Evolutionary conservation across 192 early-diverging fungal genomes (phyloP).

Genomic region (Backusella liffmaniae): DNA sequence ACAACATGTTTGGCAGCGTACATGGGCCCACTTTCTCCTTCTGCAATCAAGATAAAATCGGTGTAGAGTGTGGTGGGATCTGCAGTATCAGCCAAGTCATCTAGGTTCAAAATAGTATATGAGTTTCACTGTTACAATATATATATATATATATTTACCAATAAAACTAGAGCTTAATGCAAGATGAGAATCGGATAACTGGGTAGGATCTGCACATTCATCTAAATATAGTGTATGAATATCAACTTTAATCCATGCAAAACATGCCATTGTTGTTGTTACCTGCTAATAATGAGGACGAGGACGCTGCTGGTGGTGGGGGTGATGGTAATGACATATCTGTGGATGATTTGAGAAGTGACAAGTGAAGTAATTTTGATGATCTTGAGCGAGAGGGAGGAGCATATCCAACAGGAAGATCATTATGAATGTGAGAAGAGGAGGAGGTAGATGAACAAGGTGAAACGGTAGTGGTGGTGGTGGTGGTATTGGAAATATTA

Average conservation of each 20-base stretch:
- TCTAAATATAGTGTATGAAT: neutral
- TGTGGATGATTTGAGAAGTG: neutral
- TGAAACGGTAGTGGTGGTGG: neutral
- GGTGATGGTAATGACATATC: conserved; percentile 7
- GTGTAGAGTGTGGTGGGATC: conserved; percentile 81
- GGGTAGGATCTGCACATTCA: neutral
- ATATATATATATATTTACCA: neutral
- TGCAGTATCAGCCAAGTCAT: conserved; percentile 72
- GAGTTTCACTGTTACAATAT: neutral
- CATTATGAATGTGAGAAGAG: neutral
- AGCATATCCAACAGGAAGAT: conserved; percentile 32
- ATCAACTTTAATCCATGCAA: neutral
- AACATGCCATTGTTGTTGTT: neutral
- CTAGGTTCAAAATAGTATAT: conserved; percentile 16
- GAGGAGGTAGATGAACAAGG: neutral
- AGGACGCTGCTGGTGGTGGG: neutral
- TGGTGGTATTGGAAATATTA: conserved; percentile 5
- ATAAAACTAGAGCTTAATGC: conserved; percentile 17
- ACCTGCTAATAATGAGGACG: neutral
- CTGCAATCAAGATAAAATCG: conserved; percentile 88
- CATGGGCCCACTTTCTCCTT: conserved; percentile 91
- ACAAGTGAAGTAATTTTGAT: conserved; percentile 25
- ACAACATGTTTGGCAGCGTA: conserved; percentile 73
- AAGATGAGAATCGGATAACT: conserved; percentile 7
- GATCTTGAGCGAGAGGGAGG: conserved; percentile 33